phyloP scores from a whole-genome alignment of 768 basidiomycete species.

The Epithele typhae region DNA sequence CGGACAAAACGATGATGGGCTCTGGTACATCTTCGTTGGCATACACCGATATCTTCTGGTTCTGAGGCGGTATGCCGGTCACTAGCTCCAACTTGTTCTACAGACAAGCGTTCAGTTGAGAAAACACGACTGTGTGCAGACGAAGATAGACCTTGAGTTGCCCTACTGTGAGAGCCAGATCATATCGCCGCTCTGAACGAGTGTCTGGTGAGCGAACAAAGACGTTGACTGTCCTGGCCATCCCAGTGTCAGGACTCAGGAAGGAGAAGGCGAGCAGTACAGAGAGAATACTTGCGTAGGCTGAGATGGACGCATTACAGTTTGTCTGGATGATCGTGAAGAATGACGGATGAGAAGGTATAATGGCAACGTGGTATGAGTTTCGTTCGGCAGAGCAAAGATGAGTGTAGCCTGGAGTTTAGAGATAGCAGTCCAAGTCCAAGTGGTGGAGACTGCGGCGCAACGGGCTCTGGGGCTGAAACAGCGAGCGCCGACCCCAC shows the following conservation, averaged over 20 bases:
- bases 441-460: too few relatives aligned
- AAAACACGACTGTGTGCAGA: too few relatives aligned
- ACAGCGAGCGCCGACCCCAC: too few relatives aligned
- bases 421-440: too few relatives aligned
- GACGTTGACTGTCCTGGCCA: constrained; percentile 54
- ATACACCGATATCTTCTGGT: constrained; percentile 65
- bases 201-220: constrained; percentile 87
- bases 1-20: constrained; percentile 51
- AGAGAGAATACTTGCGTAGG: constrained; percentile 18
- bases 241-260: constrained; percentile 14
- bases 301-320: constrained; percentile 16
- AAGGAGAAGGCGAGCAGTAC: neutral
- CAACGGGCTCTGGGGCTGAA: too few relatives aligned
- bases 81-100: constrained; percentile 73
- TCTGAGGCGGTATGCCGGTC: constrained; percentile 80
- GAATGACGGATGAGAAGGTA: too few relatives aligned
- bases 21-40: constrained; percentile 50
- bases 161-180: constrained; percentile 66
- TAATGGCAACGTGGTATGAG: too few relatives aligned
- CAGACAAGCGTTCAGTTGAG: too few relatives aligned
- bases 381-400: too few relatives aligned
- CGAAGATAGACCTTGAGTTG: constrained; percentile 68
- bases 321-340: too few relatives aligned
- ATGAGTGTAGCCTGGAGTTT: too few relatives aligned
- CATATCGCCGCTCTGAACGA: constrained; percentile 82